Evolutionary conservation across 202 grass and related monocot genomes (phyloP), one percentile per base, ranked within the genome.

Genomic region (Schoenoplectus triqueter): DNA sequence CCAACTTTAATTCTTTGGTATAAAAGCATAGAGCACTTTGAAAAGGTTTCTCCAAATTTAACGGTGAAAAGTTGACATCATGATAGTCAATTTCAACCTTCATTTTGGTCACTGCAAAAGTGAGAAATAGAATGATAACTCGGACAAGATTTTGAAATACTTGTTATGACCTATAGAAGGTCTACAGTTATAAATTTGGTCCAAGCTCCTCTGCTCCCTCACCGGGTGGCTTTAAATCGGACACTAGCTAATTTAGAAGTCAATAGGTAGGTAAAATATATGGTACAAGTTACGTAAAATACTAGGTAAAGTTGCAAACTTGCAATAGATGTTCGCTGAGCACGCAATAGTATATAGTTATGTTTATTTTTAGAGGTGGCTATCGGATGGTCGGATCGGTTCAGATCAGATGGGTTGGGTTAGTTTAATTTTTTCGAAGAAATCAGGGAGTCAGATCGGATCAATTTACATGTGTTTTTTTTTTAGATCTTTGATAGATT

Each of bases 201-300:
- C 5, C 73, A 40, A 77, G 57, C 21, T 59, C 44, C 52, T 40
- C 0, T 77, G 4, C 21, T 31, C 5, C 22, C 31, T 1, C 22
- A 17, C 52, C 31, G 59, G 1, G 74, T 78, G 74, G 74, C 52
- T 42, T 60, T 13, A 60, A 57, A 42, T 7, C 3, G 8, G 55
- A 40, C 50, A 77, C 50, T 56, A 10, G 51, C 2, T 15, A 40
- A 40, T 17, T 40, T 4, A 10, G 2, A 83, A 66, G 81, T 83
- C 81, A 83, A 70, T 68, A 70, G 13, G 81, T 83, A 19, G 81
- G 64, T 70, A 56, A 83, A 54, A 57, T 70, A 68, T 83, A 83
- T 56, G 6, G 81, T 31, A 69, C 49, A 57, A 57, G 63, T 83
- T 83, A 59, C 64, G 81, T 70, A 19, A 78, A 70, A 83, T 83